Evolutionary conservation across 441 rosid genomes (phyloP).

Genomic region (Gossypium davidsonii): DNA sequence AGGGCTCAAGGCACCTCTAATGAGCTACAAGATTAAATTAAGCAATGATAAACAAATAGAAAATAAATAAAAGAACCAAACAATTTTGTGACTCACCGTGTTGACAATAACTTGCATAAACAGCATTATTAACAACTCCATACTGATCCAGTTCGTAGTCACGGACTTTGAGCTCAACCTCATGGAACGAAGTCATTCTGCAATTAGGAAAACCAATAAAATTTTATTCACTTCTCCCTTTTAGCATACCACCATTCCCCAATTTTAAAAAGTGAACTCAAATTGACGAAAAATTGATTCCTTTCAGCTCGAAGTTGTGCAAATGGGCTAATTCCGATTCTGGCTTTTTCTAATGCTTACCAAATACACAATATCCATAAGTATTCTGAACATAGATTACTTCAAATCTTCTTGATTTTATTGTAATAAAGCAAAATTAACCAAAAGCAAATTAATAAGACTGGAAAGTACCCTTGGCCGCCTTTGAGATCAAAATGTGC

Average conservation of each 20-base stretch:
- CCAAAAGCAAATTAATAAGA: neutral
- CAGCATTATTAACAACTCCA: conserved; percentile 82
- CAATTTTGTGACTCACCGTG: conserved; percentile 32
- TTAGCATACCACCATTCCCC: neutral
- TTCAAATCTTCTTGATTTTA: neutral
- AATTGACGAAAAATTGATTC: neutral
- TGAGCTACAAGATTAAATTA: neutral
- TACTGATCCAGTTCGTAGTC: conserved; percentile 84
- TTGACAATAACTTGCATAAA: conserved; percentile 76
- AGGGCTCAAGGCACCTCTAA: neutral
- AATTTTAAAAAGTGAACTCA: neutral
- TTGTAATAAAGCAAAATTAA: neutral
- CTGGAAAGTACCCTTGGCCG: conserved; percentile 39
- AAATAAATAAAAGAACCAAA: neutral
- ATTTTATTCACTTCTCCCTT: too few species aligned
- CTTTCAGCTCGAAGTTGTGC: neutral
- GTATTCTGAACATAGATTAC: neutral
- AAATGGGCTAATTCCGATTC: neutral
- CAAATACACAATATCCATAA: neutral
- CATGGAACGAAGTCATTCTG: conserved; percentile 53
- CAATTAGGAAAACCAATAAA: neutral
- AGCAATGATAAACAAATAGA: neutral
- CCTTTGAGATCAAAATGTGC: conserved; percentile 40
- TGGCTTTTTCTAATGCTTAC: neutral
- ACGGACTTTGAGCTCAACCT: conserved; percentile 59